Conservation (phyloP, 2,329 filamentous ascomycete species). For the Septoria linicola region DNA sequence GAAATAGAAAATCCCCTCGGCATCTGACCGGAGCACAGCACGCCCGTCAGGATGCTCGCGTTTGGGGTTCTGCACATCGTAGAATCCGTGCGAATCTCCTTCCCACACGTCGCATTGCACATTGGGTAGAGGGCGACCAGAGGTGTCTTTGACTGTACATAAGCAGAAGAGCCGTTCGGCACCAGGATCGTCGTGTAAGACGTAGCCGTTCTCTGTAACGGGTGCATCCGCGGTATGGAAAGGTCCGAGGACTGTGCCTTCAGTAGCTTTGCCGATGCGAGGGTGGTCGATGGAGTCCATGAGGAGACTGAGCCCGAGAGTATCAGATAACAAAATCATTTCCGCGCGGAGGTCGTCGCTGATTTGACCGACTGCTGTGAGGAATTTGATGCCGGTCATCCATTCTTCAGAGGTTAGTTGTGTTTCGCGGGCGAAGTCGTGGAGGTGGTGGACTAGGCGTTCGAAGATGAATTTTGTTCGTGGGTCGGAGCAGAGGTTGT, state of each 20-base stretch:
- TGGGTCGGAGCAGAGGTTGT: slow-evolving; percentile 64
- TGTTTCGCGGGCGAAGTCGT: slow-evolving; percentile 79
- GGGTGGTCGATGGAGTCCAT: slow-evolving; percentile 81
- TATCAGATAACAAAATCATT: slow-evolving; percentile 78
- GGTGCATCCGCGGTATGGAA: slow-evolving; percentile 79
- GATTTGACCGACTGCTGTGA: slow-evolving; percentile 70
- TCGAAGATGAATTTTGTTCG: slow-evolving; percentile 72
- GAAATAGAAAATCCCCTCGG: slow-evolving; percentile 77
- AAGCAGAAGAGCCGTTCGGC: slow-evolving; percentile 69
- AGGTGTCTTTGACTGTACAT: slow-evolving; percentile 66
- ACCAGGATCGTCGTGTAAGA: slow-evolving; percentile 65
- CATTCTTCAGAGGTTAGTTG: slow-evolving; percentile 73
- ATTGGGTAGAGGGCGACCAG: slow-evolving; percentile 59
- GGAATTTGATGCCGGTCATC: slow-evolving; percentile 69
- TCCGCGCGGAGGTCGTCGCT: slow-evolving; percentile 36
- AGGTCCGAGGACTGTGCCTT: slow-evolving; percentile 76
- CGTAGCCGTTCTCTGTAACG: slow-evolving; percentile 53
- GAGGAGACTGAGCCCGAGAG: slow-evolving; percentile 75
- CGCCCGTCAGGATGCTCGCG: slow-evolving; percentile 66
- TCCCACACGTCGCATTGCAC: slow-evolving; percentile 82
- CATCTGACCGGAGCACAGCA: slow-evolving; percentile 66
- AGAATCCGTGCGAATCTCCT: slow-evolving; percentile 72
- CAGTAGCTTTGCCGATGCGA: slow-evolving; percentile 66
- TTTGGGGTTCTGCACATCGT: slow-evolving; percentile 73
- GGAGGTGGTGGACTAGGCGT: slow-evolving; percentile 72